Conservation (phyloP, 2,329 filamentous ascomycete genomes). For the Trichoderma citrinoviride region DNA sequence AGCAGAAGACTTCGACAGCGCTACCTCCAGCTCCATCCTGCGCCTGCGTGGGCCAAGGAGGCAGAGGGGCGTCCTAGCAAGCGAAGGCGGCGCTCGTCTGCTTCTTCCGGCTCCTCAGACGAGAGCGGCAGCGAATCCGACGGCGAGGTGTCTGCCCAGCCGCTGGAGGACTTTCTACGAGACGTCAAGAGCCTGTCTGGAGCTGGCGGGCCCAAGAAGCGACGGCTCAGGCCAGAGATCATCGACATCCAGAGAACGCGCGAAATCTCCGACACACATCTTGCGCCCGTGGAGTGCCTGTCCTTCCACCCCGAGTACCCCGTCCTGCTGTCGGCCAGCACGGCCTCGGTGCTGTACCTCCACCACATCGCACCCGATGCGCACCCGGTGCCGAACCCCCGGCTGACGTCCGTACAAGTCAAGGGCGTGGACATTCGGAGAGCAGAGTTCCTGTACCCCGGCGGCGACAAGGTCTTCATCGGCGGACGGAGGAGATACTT, state of each 20-base stretch:
- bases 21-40: slow-evolving; percentile 59
- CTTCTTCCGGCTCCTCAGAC: slow-evolving; percentile 49
- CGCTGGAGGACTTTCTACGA: slow-evolving; percentile 76
- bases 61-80: slow-evolving; percentile 51
- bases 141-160: slow-evolving; percentile 64
- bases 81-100: slow-evolving; percentile 52
- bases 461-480: slow-evolving; percentile 78
- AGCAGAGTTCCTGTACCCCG: slow-evolving; percentile 72
- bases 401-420: slow-evolving; percentile 86
- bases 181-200: slow-evolving; percentile 66
- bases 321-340: slow-evolving; percentile 84
- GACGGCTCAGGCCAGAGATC: slow-evolving; percentile 79
- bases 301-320: slow-evolving; percentile 88
- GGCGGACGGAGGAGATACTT: slow-evolving; percentile 87
- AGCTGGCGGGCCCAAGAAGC: slow-evolving; percentile 53
- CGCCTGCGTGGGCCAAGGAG: slow-evolving; percentile 59
- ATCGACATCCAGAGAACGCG: slow-evolving; percentile 87
- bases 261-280: slow-evolving; percentile 77
- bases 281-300: slow-evolving; percentile 76
- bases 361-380: slow-evolving; percentile 82
- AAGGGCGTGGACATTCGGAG: slow-evolving; percentile 79
- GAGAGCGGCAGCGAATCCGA: slow-evolving; percentile 59
- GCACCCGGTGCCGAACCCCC: slow-evolving; percentile 76
- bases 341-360: slow-evolving; percentile 78
- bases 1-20: slow-evolving; percentile 75